These are phyloP conservation scores for Penicillium pancosmium DNA, from an alignment of 495 filamentous ascomycete species.

Conservation along the genomic window DNA sequence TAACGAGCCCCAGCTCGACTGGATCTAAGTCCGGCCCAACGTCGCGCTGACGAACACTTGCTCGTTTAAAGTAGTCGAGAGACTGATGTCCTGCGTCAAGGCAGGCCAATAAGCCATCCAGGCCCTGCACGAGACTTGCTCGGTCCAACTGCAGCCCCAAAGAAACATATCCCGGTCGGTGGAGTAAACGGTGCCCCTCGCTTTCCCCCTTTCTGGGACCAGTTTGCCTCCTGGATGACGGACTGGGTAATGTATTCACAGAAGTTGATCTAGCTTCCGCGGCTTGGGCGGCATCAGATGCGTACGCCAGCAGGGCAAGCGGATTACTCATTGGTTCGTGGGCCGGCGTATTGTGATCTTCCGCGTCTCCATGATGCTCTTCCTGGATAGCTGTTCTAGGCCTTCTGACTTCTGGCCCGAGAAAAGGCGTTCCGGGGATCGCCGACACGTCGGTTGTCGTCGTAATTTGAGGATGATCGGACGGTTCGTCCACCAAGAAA, in stretches of 20 bases:
- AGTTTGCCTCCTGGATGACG: neutral
- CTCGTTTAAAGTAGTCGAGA: slow-evolving; percentile 24
- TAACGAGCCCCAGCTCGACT: slow-evolving; percentile 62
- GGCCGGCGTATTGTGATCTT: neutral
- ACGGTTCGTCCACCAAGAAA: neutral
- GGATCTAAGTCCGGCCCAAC: slow-evolving; percentile 61
- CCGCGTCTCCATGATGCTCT: neutral
- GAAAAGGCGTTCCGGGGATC: neutral
- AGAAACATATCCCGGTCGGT: slow-evolving; percentile 23
- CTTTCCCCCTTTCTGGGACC: neutral
- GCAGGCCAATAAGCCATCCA: slow-evolving; percentile 17
- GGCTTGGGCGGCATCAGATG: slow-evolving; percentile 25
- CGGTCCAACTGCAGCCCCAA: slow-evolving; percentile 24
- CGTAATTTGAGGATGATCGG: neutral
- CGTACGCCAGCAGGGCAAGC: slow-evolving; percentile 27
- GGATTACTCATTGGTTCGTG: slow-evolving; percentile 31
- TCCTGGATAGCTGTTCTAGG: neutral
- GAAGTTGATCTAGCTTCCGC: slow-evolving; percentile 7
- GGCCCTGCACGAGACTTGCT: slow-evolving; percentile 18
- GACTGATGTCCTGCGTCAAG: slow-evolving; percentile 3
- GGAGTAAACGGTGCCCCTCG: slow-evolving; percentile 15
- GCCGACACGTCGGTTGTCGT: neutral
- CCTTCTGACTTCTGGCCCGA: neutral
- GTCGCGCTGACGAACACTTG: slow-evolving; percentile 34
- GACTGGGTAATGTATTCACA: neutral